These are phyloP conservation scores for Ochetophila trinervis DNA, from an alignment of 306 rosid genomes.

Conservation along the genomic window DNA sequence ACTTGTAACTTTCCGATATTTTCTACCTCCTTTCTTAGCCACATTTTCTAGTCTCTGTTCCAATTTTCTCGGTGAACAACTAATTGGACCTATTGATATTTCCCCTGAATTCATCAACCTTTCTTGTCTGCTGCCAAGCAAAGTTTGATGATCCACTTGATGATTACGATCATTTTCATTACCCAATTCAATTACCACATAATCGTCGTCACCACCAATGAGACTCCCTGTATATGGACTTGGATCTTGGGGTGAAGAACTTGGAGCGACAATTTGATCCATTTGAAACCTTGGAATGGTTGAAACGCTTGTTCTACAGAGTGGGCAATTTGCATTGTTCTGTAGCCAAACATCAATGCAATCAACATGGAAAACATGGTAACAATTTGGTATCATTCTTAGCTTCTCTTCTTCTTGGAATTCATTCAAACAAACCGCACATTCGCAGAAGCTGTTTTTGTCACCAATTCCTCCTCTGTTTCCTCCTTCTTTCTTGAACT, in stretches of 20 bases:
- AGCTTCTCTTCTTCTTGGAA: conserved; percentile 73
- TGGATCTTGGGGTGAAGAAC: conserved; percentile 38
- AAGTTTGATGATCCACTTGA: conserved; percentile 17
- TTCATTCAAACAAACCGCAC: conserved; percentile 89
- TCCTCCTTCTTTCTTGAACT: conserved; percentile 42
- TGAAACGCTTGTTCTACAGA: conserved; percentile 79
- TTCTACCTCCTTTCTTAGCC: conserved; percentile 37
- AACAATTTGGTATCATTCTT: conserved; percentile 75
- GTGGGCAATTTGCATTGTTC: conserved; percentile 90
- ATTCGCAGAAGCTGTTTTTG: conserved; percentile 41
- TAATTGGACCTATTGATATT: conserved; percentile 22
- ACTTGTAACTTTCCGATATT: conserved; percentile 60
- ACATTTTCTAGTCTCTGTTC: conserved; percentile 23
- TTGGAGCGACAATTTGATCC: conserved; percentile 43
- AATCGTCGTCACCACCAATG: conserved; percentile 48
- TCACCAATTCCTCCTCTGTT: conserved; percentile 13
- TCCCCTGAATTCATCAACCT: conserved; percentile 31
- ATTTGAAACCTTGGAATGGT: conserved; percentile 34
- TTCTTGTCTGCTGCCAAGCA: conserved; percentile 33
- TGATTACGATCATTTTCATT: background rate
- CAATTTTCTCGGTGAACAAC: conserved; percentile 43
- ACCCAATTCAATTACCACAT: conserved; percentile 76
- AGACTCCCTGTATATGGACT: conserved; percentile 23
- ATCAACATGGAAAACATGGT: conserved; percentile 83
- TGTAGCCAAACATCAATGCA: conserved; percentile 97